Evolutionary conservation across 2,329 filamentous ascomycete species (phyloP), one percentile per base, ranked within the genome.

Genomic region (Didymella pinodella): DNA sequence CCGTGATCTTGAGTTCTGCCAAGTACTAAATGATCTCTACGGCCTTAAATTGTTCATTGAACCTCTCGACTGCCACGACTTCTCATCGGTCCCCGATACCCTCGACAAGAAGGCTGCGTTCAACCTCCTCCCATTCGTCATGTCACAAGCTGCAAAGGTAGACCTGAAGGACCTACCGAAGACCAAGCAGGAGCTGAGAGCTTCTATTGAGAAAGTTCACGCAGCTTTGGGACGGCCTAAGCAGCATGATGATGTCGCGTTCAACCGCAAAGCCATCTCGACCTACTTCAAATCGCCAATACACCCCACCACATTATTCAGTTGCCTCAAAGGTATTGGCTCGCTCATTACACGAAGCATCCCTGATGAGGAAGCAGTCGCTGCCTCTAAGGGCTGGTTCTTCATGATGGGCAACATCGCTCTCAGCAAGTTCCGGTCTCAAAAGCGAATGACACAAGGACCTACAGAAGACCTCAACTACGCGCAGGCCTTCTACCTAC

Each of bases 131-230:
- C 91, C 96, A 62, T 91, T 93, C 70, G 86, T 98, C 36, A 89
- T 96, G 71, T 82, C 86, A 34, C 87, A 97, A 57, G 92, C 92
- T 2, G 89, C 89, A 48, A 88, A 90, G 61, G 89, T 97, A 82
- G 89, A 91, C 22, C 90, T 96, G 80, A 96, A 94, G 70, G 95
- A 98, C 65, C 80, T 98, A 18, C 86, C 93, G 16, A 98, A 96
- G 75, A 95, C 93, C 16, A 98, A 96, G 75, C 95, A 93, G 18
- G 92, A 98, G 55, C 82, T 99, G 53, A 96, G 94, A 74, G 87
- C 84, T 16, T 92, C 93, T 0, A 95, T 99, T 58, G 95, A 99
- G 59, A 93, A 93, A 66, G 92, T 99, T 78, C 93, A 98, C 74
- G 88, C 92, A 65, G 89, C 91, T 5, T 89, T 98, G 53, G 92